phyloP scores from a whole-genome alignment of 192 early-diverging fungal species.

The Jimgerdemannia flammicorona region DNA sequence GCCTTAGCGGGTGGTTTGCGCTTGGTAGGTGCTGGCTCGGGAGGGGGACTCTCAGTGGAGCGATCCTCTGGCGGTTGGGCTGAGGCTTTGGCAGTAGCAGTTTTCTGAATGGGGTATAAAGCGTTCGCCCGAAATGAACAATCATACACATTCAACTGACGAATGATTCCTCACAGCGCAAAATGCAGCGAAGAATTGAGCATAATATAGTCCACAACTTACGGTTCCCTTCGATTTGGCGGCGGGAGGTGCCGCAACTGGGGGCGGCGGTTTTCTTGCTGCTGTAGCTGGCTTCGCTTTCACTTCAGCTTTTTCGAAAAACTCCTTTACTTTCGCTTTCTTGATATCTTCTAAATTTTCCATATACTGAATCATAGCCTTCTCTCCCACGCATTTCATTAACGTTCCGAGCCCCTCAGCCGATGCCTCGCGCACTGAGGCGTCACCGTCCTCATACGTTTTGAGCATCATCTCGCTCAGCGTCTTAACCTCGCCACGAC shows the following conservation, averaged over 20 bases:
- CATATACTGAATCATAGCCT: conserved; percentile 63
- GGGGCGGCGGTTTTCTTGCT: conserved; percentile 32
- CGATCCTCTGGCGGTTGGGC: neutral
- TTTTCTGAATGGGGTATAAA: no score
- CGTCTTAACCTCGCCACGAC: conserved; percentile 77
- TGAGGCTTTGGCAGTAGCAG: no score
- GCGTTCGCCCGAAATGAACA: no score
- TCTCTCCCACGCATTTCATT: conserved; percentile 84
- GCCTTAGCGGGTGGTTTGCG: conserved; percentile 24
- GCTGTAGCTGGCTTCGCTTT: conserved; percentile 62
- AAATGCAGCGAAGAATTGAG: no score
- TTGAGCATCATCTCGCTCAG: conserved; percentile 75
- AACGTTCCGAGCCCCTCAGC: conserved; percentile 87
- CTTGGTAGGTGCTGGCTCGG: conserved; percentile 24
- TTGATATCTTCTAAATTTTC: conserved; percentile 90
- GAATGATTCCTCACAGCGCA: neutral
- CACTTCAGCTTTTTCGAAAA: conserved; percentile 81
- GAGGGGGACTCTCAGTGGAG: conserved; percentile 5
- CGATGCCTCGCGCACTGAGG: conserved; percentile 75
- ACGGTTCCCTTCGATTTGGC: conserved; percentile 23
- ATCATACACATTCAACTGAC: no score
- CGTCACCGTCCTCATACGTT: conserved; percentile 80
- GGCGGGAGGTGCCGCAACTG: conserved; percentile 13
- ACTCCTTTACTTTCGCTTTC: conserved; percentile 83
- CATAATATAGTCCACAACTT: neutral